Base-by-base conservation (phyloP, 2,329 filamentous ascomycete genomes). In the Arthrobotrys iridis region DNA sequence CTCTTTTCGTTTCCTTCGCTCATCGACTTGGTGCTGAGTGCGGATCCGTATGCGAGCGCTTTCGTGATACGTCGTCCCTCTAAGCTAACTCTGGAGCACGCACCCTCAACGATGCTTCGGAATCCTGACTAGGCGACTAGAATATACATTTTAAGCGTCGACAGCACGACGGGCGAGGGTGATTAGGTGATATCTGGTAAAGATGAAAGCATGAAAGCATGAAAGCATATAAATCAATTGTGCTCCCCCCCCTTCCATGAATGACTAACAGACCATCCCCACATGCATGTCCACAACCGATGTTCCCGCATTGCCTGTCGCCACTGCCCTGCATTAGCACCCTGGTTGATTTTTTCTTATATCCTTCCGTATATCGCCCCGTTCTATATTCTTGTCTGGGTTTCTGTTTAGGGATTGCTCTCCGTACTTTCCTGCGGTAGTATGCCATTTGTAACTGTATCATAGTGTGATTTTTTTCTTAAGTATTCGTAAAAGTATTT, bases 401-500 rank as follows among this genome's bases (percentile, higher is more conserved):
- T 33, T 57, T 52, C 30, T 60, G 52, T 24, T 33, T 1, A n/a
- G 28, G 26, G 46, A 24, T 37, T 11, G n/a, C 30, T 24, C 26
- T 22, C 18, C 22, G 22, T 8, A 2, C 8, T 52, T n/a, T 1
- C 26, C 11, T 55, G 3, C 30, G 15, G 15, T 37, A 37, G 41
- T 35, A 50, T 30, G 20, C 15, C 11, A 24, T 37, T 37, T 41
- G 63, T 50, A 59, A 68, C 41, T 68, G 64, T 68, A 68, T 60
- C 60, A 24, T 68, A 68, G 64, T 43, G 58, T 68, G 64, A 68
- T 33, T 20, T 33, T 30, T 4, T 15, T 57, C 18, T 45, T 59
- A 43, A 68, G 35, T 63, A 57, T 68, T 43, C 35, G 52, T 59
- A 67, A 67, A 62, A 62, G 40, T 40, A 35, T 11, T 22, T 10